Conservation (phyloP, 176 grass and related monocot species). For the Sorghum bicolor region DNA sequence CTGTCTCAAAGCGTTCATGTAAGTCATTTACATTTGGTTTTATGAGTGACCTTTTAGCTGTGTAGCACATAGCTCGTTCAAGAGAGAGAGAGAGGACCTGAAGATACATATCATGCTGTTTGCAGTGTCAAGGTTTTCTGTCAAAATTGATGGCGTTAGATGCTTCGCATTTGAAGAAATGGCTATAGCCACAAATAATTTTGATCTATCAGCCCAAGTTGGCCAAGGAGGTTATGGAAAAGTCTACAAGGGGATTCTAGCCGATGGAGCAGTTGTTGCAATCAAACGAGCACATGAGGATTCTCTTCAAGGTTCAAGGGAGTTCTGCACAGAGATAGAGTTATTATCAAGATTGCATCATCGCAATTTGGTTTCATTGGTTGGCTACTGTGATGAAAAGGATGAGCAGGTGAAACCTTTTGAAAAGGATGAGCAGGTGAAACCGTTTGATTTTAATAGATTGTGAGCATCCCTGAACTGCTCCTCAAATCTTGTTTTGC, state of each 20-base stretch:
- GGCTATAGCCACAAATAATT: constrained; percentile 65
- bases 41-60: neutral
- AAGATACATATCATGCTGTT: constrained; percentile 15
- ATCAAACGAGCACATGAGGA: constrained; percentile 91
- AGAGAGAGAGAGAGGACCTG: neutral
- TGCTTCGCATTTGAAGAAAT: constrained; percentile 86
- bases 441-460: constrained; percentile 32
- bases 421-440: constrained; percentile 94
- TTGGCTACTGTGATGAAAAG: constrained; percentile 89
- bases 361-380: constrained; percentile 82
- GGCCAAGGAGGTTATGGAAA: constrained; percentile 96
- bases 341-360: constrained; percentile 92
- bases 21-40: constrained; percentile 34
- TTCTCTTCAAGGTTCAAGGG: constrained; percentile 87
- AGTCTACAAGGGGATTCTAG: constrained; percentile 79
- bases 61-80: neutral
- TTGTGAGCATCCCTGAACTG: neutral
- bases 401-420: constrained; percentile 77
- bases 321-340: constrained; percentile 96
- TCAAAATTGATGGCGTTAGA: constrained; percentile 81
- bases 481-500: constrained; percentile 40
- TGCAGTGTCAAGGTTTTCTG: constrained; percentile 61
- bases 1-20: constrained; percentile 55
- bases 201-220: constrained; percentile 63
- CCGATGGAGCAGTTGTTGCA: constrained; percentile 73